Evolutionary conservation across 106 monocot genomes (phyloP).

Genomic region (Alisma plantagoaquatica): DNA sequence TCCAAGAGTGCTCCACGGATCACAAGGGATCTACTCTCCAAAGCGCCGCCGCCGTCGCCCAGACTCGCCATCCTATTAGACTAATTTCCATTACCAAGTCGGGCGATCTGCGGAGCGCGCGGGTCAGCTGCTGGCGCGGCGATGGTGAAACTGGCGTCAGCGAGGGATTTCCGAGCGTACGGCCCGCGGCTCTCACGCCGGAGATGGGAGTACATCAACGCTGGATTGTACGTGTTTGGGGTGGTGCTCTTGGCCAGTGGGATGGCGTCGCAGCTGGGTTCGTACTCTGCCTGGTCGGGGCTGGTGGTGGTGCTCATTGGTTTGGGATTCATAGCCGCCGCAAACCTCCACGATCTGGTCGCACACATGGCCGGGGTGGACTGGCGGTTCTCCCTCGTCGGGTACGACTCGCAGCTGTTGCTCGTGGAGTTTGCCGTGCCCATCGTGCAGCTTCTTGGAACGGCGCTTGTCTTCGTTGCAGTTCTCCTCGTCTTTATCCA

Average conservation of each 20-base stretch:
- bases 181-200: conserved; percentile 29
- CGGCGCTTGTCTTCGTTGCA: conserved; percentile 24
- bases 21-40: no score
- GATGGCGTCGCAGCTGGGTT: conserved; percentile 30
- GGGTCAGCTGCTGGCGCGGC: not conserved
- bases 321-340: conserved; percentile 22
- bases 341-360: conserved; percentile 62
- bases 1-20: no score
- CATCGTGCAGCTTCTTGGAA: conserved; percentile 32
- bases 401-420: conserved; percentile 51
- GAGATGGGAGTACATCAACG: conserved; percentile 86
- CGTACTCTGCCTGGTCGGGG: conserved; percentile 20
- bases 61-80: not conserved
- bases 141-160: conserved; percentile 85
- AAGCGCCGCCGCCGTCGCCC: not conserved
- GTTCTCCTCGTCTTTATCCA: conserved; percentile 50
- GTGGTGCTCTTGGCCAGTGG: conserved; percentile 33
- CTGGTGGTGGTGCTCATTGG: conserved; percentile 46
- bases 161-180: conserved; percentile 59
- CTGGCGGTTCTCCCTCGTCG: conserved; percentile 32
- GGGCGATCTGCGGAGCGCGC: no score
- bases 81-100: no score
- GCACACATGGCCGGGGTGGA: conserved; percentile 71
- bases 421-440: conserved; percentile 74
- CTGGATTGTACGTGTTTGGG: conserved; percentile 24